Evolutionary conservation across 108 stramenopile genomes (phyloP).

Genomic region (Stephanodiscus minutulus): DNA sequence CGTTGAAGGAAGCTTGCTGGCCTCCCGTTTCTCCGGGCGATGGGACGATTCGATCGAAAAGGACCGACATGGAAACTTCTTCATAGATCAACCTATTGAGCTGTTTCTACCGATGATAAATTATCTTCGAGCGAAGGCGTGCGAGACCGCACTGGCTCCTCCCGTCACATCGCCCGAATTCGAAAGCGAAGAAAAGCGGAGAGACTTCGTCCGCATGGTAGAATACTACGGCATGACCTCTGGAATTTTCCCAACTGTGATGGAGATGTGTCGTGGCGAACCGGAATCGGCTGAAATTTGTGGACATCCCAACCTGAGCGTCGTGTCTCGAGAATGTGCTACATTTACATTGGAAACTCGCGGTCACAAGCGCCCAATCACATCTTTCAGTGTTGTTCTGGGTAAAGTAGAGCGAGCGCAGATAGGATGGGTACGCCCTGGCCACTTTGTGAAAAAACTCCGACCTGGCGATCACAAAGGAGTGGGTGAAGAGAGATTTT

Average conservation of each 20-base stretch:
- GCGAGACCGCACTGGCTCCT: constrained; percentile 39
- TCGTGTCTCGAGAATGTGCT: constrained; percentile 38
- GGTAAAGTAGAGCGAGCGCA: constrained; percentile 49
- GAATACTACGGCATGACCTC: constrained; percentile 62
- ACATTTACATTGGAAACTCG: constrained; percentile 46
- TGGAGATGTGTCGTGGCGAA: constrained; percentile 50
- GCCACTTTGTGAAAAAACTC: constrained; percentile 43
- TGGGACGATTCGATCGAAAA: constrained; percentile 66
- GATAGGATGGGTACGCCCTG: constrained; percentile 45
- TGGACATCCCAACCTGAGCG: constrained; percentile 38
- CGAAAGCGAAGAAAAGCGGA: constrained; percentile 23
- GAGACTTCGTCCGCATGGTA: constrained; percentile 61
- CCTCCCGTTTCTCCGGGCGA: constrained; percentile 62
- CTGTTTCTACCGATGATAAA: constrained; percentile 55
- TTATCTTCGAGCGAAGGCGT: constrained; percentile 51
- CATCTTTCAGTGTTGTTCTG: constrained; percentile 46
- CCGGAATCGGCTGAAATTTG: constrained; percentile 32
- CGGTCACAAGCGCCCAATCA: constrained; percentile 49
- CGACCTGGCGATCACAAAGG: constrained; percentile 49
- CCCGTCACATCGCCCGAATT: constrained; percentile 45
- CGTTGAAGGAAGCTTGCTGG: constrained; percentile 63
- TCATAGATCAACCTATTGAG: constrained; percentile 58
- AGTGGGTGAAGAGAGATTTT: constrained; percentile 47
- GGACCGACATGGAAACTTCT: constrained; percentile 63
- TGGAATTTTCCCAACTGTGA: constrained; percentile 54